Percentiles rank a stretch among this genome's conserved stretches.
Conservation (phyloP, 176 grass and related monocot genomes). For the Oryza nivara region DNA sequence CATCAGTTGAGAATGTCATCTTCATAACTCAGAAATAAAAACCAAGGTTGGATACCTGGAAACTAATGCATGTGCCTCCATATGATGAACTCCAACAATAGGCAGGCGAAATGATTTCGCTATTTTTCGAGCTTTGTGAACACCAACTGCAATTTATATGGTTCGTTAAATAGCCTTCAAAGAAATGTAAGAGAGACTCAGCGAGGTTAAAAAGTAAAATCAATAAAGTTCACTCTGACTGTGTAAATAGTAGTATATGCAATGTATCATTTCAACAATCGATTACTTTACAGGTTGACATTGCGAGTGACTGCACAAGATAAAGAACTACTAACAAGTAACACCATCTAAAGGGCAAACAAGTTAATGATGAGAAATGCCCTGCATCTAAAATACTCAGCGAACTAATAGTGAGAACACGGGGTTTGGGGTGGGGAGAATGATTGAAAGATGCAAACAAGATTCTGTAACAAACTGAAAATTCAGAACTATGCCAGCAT, state of each 20-base stretch:
- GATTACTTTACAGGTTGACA: not conserved
- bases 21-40: not conserved
- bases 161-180: slow-evolving; percentile 17
- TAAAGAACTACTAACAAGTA: not conserved
- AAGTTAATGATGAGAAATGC: not conserved
- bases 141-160: slow-evolving; percentile 76
- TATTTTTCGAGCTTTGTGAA: slow-evolving; percentile 82
- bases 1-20: not conserved
- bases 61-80: slow-evolving; percentile 97
- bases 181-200: not conserved
- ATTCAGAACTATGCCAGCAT: slow-evolving; percentile 11
- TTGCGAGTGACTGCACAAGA: not conserved
- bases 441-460: not conserved
- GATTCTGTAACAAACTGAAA: not conserved
- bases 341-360: slow-evolving; percentile 3
- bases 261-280: not conserved
- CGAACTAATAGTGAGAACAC: not conserved
- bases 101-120: slow-evolving; percentile 73
- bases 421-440: not conserved
- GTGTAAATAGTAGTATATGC: slow-evolving; percentile 6
- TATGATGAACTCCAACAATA: slow-evolving; percentile 94
- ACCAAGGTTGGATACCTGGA: slow-evolving; percentile 62
- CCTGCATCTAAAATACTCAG: not conserved
- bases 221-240: slow-evolving; percentile 6
- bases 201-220: slow-evolving; percentile 14